A percentile compares a stretch with the other conserved stretches of the same genome.
These are phyloP conservation scores for Eucalyptus curtisii DNA, from an alignment of 345 rosid genomes.

Conservation along the genomic window DNA sequence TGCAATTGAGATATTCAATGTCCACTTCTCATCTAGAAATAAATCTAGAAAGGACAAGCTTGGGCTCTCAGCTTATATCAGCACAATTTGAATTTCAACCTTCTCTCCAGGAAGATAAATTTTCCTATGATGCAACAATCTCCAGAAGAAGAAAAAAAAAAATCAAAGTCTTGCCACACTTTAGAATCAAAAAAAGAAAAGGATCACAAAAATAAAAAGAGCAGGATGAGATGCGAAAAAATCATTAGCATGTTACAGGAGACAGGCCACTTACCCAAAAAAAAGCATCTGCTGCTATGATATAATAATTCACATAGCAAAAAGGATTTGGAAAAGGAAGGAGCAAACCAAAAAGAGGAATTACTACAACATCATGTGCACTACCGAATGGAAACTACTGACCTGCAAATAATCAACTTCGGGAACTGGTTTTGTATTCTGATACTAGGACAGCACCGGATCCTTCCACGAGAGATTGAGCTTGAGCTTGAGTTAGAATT, in stretches of 20 bases:
- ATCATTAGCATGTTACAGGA: not conserved
- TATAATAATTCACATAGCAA: not conserved
- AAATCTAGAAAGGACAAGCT: not conserved
- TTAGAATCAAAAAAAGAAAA: not conserved
- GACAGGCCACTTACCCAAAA: not conserved
- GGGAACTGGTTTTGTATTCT: slow-evolving; percentile 53
- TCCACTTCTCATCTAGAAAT: not conserved
- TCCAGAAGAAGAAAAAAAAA: not conserved
- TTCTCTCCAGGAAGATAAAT: not conserved
- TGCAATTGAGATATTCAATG: not conserved
- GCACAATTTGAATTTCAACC: not conserved
- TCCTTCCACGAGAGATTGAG: slow-evolving; percentile 79
- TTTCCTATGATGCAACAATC: not conserved
- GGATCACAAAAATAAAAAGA: not conserved
- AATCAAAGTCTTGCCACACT: not conserved
- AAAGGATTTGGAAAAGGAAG: not conserved
- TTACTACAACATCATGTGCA: not conserved
- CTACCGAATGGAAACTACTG: not conserved
- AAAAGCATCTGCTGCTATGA: not conserved
- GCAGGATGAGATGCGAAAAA: not conserved
- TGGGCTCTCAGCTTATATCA: not conserved
- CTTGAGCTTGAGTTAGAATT: slow-evolving; percentile 70
- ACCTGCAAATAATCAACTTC: slow-evolving; percentile 97
- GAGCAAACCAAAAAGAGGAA: not conserved
- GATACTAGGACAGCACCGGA: slow-evolving; percentile 48